Evolutionary conservation across 148 eudicot genomes (phyloP), one percentile per base, ranked within the genome.

Genomic region (Arbutus unedo): DNA sequence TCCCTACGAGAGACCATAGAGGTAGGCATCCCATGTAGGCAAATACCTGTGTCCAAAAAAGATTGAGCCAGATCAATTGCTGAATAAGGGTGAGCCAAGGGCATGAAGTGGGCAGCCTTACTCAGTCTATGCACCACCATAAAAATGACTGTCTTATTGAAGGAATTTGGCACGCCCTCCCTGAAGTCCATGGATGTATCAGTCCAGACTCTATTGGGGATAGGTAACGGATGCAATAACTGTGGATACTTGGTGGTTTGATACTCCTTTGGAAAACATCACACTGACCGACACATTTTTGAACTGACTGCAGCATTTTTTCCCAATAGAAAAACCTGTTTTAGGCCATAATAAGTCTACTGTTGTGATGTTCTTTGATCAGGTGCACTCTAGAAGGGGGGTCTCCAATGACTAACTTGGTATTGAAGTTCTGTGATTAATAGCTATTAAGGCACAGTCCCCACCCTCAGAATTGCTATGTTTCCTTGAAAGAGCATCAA

Each of bases 121-220:
- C 43, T 67, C 5, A 68, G 19, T n/a, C 76, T 48, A 47, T 80
- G 60, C 0, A 80, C 76, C 19, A 80, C 82, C 3, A 80, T 59
- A 4, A 21, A 48, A n/a, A 80, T 79, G 4, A 64, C 74, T 6
- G 23, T 5, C 23, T 60, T 79, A 0, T 74, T 56, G 0, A 8
- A 0, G 2, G 74, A 62, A 2, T 2, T 18, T n/a, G 56, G 82
- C 3, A 79, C 16, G 2, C 82, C 82, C n/a, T 64, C 73, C 0
- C 62, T 64, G 18, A 79, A 79, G 47, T 79, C 74, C 82, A 79
- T 79, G 0, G 74, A 8, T 1, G 64, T 18, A 6, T 62, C 73
- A 9, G 15, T 16, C 74, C 82, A 60, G 1, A 79, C 8, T 9
- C 11, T 3, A 0, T 6, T 18, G 1, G 82, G 74, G 14, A 60